Evolutionary conservation across 1,284 basidiomycete genomes (phyloP), one percentile per base, ranked within the genome.

Genomic region (Cryptococcus hybrid): DNA sequence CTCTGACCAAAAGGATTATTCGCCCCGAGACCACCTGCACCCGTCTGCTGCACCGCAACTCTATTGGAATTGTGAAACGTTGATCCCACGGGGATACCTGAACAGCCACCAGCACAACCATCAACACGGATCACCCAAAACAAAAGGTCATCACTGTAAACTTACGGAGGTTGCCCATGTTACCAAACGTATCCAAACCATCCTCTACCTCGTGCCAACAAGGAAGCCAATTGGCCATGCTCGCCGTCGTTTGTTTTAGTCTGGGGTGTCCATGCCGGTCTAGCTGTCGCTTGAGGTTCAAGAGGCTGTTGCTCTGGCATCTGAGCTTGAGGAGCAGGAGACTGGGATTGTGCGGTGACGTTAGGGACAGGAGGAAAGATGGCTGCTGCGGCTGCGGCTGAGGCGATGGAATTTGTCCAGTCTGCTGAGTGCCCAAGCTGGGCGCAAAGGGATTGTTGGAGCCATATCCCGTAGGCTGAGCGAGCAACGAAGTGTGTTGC

Each of bases 391-490:
- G 61, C 40, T 64, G 58, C 39, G 79, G 71, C 69, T 70, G 57
- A 51, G 59, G 51, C 76, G 68, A 43, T 74, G 63, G 60, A 74
- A 69, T 63, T 66, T 76, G 79, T 15, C 12, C 18, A 3, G 15
- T 15, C 55, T 81, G 80, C 49, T 78, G 73, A 44, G 71, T 69
- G 13, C 58, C 58, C 59, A 58, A 63, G 50, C 62, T 62, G 5
- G 74, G 83, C 0, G 88, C 89, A 70, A 96, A 97, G 0, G 94
- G 94, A 75, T 98, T 98, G 82, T 98, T 98, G 46, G 91, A 90
- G 12, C 92, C 92, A 64, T 84, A 84, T 4, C 81, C 81, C 1
- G 84, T 85, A 18, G 79, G 81, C 63, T 85, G 84, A 5, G 84
- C 78, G 57, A 80, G 69, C 24, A 83, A 69, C 3, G 76, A 74